phyloP scores from a whole-genome alignment of 352 stramenopile genomes.

The Globisporangium paroecandrum region DNA sequence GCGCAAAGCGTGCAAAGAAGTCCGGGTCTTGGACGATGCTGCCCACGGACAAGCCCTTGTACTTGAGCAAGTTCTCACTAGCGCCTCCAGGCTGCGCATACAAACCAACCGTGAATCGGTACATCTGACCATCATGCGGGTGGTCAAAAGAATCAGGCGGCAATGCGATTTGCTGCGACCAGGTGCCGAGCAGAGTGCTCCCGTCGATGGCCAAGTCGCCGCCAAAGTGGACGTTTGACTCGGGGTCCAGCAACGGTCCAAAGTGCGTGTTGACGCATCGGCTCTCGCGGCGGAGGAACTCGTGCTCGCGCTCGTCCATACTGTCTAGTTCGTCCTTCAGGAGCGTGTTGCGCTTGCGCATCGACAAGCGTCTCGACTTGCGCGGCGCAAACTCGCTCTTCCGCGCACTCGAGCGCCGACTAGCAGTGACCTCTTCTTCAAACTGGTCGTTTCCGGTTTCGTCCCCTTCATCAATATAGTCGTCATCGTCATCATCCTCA shows the following conservation, averaged over 20 bases:
- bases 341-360: constrained; percentile 22
- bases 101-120: constrained; percentile 55
- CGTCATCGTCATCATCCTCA: constrained; percentile 36
- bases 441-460: constrained; percentile 20
- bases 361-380: constrained; percentile 17
- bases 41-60: constrained; percentile 74
- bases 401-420: background rate
- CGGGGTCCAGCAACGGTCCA: constrained; percentile 59
- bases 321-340: constrained; percentile 62
- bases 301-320: constrained; percentile 60
- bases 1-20: constrained; percentile 67
- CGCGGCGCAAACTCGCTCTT: constrained; percentile 16
- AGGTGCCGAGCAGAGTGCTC: constrained; percentile 61
- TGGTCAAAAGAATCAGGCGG: constrained; percentile 31
- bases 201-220: constrained; percentile 55
- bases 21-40: constrained; percentile 76
- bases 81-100: constrained; percentile 64
- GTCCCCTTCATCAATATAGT: constrained; percentile 24
- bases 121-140: constrained; percentile 30
- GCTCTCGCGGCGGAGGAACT: constrained; percentile 60
- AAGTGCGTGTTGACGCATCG: constrained; percentile 59
- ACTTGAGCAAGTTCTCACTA: constrained; percentile 70
- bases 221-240: constrained; percentile 57
- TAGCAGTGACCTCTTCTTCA: constrained; percentile 25
- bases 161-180: constrained; percentile 57